Evolutionary conservation across 352 stramenopile genomes (phyloP), one percentile per base, ranked within the genome.

Genomic region (Phytophthora foliorum): DNA sequence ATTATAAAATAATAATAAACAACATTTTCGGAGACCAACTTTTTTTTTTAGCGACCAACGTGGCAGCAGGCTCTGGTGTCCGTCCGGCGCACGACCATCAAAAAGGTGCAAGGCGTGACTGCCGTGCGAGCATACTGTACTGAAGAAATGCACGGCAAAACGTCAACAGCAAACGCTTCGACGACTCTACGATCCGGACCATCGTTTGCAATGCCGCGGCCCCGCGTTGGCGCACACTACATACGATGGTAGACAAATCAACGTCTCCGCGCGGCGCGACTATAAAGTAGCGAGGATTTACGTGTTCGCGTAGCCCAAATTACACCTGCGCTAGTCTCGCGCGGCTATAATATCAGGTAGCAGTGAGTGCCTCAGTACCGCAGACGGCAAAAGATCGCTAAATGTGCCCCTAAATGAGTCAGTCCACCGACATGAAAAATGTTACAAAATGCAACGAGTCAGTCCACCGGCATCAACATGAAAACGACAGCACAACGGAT

Each of bases 101-200:
- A 42, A n/a, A 42, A 42, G 14, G 36, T 14, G 16, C 11, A 42
- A 42, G 7, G 36, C 13, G 36, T 42, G 41, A 48, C 41, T 48
- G n/a, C n/a, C n/a, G 19, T 48, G 7, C 41, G 41, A 27, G 19
- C 16, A 32, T 32, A 10, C 29, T 34, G 6, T 32, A 10, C 29
- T 34, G 6, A 6, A 34, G 29, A 0, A 34, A 34, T 13, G 29
- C 29, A 34, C 3, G 29, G 29, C 29, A 19, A 42, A 17, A 42
- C 36, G 36, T 19, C 36, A 38, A n/a, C 27, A 55, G 27, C 39
- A 21, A n/a, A n/a, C n/a, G n/a, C n/a, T n/a, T n/a, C n/a, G n/a
- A 36, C 64, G 64, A 72, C 51, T 38, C 13, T 34, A 63, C 44
- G 34, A 67, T 56, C n/a, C n/a, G n/a, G n/a, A n/a, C n/a, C n/a